Base-by-base conservation (phyloP, 768 basidiomycete genomes). In the Multifurca ochricompacta region DNA sequence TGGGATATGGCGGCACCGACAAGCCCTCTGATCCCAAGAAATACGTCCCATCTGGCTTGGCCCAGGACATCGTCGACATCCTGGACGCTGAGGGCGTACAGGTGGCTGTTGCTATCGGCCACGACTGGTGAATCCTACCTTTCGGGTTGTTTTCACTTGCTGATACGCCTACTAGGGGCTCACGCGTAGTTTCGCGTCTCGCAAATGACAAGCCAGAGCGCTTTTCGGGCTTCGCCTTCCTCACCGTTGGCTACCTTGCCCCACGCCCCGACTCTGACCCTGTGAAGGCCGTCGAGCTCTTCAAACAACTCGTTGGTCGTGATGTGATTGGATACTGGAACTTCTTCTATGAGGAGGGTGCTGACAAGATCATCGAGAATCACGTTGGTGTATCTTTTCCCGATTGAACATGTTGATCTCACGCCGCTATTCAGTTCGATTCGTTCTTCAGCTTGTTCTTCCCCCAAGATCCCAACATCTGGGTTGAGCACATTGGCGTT, bases 1-100 rank as follows among this genome's bases (percentile, higher is more conserved):
- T 78, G n/a, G 77, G 77, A 6, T 70, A 67, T 37, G 76, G 73
- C 23, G 68, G 62, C 21, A 76, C 77, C 5, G 69, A 69, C 56
- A 76, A 75, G 61, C 69, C 75, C 9, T 54, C 46, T 0, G 66
- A 71, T 23, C 48, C 62, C 6, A 48, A 60, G 14, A 39, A 53
- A 35, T 73, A 69, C 59, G 59, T 55, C 2, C 47, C 54, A 3
- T 67, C 59, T 23, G 45, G 28, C 9, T 49, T 72, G n/a, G 42
- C 60, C 27, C 50, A 59, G 6, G 70, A 71, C 48, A 31, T 71
- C 9, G 58, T 68, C 28, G 69, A 67, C 23, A 65, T 72, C 9
- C 61, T 72, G 25, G 68, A 70, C 43, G 51, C 52, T 11, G 63
- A 65, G 46, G 52, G 59, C 3, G 60, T 63, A 1, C 47, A 49